Base-by-base conservation (phyloP, 2,329 filamentous ascomycete species). In the Fusarium fujikuroi region DNA sequence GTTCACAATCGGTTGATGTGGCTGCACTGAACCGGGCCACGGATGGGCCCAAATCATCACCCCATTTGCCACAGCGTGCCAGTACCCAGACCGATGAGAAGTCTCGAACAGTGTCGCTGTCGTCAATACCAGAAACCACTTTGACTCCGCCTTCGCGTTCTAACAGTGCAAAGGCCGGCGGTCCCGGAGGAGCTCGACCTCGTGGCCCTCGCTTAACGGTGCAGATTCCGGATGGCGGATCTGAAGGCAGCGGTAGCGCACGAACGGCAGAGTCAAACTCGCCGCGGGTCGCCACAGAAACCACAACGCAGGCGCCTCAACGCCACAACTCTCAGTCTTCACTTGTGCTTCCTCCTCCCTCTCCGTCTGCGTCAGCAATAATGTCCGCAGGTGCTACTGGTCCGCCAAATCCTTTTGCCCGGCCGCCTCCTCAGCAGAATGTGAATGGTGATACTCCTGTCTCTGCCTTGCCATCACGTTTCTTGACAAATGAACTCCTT, bases 351-450 rank as follows among this genome's bases (percentile, higher is more conserved):
- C 96, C 96, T 23, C 95, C 95, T 12, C 96, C 96, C 1, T 98
- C 96, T 3, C 95, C 96, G 1, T 97, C 94, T 36, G 93, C 94
- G 5, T 93, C 93, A 28, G 91, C 94, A 5, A 86, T 98, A 11
- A 86, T 98, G 62, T 97, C 95, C 53, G 96, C 96, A 1, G 96
- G 96, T 44, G 95, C 96, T 14, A 92, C 92, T 42, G 96, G 96
- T 0, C 96, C 96, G 19, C 95, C 95, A 5, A 99, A 99, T 80
- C 96, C 96, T 0, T 99, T 98, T 81, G 96, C 96, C 12, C 89
- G 95, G 46, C 96, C 95, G 2, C 89, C 92, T 32, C 94, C 93
- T 9, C 93, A 95, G 34, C 87, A 90, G 63, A 90, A 88, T 76
- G 83, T 86, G 72, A 86, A 85, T 68, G 84, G 81, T n/a, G 76